A percentile compares a stretch with the other conserved stretches of the same genome.
These are phyloP conservation scores for Vigna radiata DNA, from an alignment of 306 rosid species.

Conservation along the genomic window DNA sequence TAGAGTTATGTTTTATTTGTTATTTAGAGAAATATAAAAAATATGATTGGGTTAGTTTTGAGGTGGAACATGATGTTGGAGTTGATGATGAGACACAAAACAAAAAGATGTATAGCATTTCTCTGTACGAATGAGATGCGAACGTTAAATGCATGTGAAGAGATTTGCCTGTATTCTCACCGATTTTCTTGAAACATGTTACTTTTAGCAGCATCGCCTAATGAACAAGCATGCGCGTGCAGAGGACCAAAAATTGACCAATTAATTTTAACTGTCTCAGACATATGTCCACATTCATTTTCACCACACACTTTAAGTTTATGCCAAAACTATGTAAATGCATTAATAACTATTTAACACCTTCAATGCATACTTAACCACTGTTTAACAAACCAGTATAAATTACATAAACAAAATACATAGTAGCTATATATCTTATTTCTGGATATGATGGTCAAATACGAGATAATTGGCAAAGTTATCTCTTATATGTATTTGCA, in stretches of 20 bases:
- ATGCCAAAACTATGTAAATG: not conserved
- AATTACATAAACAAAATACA: too few species aligned
- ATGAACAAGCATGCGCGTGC: not conserved
- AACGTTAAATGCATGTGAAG: not conserved
- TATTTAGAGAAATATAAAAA: too few species aligned
- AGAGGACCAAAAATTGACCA: constrained; percentile 4
- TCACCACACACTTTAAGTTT: not conserved
- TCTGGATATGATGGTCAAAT: too few species aligned
- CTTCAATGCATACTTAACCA: not conserved
- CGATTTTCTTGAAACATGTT: not conserved
- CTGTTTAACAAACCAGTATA: not conserved
- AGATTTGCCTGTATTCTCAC: not conserved
- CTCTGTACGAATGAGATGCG: not conserved
- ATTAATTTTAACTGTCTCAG: not conserved
- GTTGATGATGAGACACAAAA: too few species aligned
- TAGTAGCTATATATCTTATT: too few species aligned
- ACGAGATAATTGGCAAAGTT: too few species aligned
- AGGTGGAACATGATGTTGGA: too few species aligned
- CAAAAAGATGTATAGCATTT: not conserved
- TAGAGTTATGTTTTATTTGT: too few species aligned
- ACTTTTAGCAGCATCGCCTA: not conserved
- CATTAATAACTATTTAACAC: not conserved
- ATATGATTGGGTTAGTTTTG: too few species aligned
- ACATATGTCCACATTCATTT: not conserved
- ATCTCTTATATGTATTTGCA: too few species aligned